A percentile compares a stretch with the other conserved stretches of the same genome.
Evolutionary conservation across 495 filamentous ascomycete species (phyloP).

Genomic region (Aspergillus heteromorphus): DNA sequence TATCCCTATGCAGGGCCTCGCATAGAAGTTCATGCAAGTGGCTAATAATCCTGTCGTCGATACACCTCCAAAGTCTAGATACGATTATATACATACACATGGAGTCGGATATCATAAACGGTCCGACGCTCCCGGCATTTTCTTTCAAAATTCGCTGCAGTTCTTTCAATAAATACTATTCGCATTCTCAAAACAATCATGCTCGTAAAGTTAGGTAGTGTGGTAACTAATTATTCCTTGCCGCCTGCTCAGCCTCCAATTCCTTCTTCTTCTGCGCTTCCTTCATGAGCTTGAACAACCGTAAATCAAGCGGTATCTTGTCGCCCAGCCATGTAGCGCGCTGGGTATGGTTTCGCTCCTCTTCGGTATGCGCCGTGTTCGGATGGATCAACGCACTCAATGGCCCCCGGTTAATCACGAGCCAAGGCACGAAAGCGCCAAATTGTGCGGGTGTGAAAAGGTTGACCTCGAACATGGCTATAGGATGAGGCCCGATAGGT

Average conservation of each 20-base stretch:
- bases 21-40: not conserved
- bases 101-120: not conserved
- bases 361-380: slow-evolving; percentile 57
- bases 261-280: slow-evolving; percentile 23
- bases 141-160: not conserved
- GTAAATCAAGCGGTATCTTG: slow-evolving; percentile 61
- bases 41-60: not conserved
- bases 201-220: not conserved
- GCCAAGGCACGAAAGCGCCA: slow-evolving; percentile 81
- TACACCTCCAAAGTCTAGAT: not conserved
- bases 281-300: slow-evolving; percentile 48
- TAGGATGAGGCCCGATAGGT: slow-evolving; percentile 75
- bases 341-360: slow-evolving; percentile 66
- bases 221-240: not conserved
- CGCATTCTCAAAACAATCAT: not conserved
- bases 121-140: not conserved
- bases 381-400: slow-evolving; percentile 77
- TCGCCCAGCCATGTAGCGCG: slow-evolving; percentile 84
- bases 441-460: slow-evolving; percentile 81
- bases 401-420: slow-evolving; percentile 77
- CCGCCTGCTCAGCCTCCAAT: slow-evolving; percentile 10
- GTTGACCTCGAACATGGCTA: slow-evolving; percentile 90
- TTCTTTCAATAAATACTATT: not conserved
- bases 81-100: not conserved
- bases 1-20: not conserved